These are phyloP conservation scores for Kuraishia ogatae DNA, from an alignment of 805 yeast genomes.

Conservation along the genomic window DNA sequence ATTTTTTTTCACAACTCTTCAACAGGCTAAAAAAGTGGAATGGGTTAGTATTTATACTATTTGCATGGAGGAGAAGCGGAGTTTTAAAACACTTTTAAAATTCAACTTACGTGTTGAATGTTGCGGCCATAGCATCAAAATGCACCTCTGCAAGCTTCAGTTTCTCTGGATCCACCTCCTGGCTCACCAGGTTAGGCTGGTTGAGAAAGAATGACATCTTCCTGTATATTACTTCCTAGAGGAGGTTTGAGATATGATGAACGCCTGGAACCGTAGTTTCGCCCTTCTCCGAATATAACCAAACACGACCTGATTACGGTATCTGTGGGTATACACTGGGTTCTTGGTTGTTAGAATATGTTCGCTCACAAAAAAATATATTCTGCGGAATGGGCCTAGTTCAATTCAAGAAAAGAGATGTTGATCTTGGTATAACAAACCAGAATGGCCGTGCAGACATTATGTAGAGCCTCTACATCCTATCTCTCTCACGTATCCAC, in stretches of 20 bases:
- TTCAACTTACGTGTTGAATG: conserved; percentile 34
- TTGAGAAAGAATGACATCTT: conserved; percentile 63
- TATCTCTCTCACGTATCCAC: background rate
- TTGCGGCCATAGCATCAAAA: conserved; percentile 51
- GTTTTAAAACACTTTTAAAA: too few relatives aligned
- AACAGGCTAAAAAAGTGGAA: conserved; percentile 31
- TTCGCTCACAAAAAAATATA: too few relatives aligned
- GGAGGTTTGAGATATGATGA: background rate
- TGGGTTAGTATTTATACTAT: background rate
- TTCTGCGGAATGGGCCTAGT: too few relatives aligned
- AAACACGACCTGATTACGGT: too few relatives aligned
- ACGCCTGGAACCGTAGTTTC: too few relatives aligned
- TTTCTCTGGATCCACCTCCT: conserved; percentile 51
- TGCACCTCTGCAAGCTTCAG: conserved; percentile 59
- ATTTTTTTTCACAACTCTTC: conserved; percentile 59
- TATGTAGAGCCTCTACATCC: background rate
- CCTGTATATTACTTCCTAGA: too few relatives aligned
- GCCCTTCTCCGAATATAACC: too few relatives aligned
- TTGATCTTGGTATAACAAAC: background rate
- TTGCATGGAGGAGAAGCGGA: too few relatives aligned
- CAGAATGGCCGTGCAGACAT: background rate
- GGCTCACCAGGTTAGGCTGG: conserved; percentile 29
- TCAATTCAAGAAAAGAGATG: too few relatives aligned
- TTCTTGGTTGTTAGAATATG: too few relatives aligned
- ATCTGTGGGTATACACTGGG: too few relatives aligned